Conservation (phyloP, 2,329 filamentous ascomycete species). For the Colletotrichum tamarilloi region DNA sequence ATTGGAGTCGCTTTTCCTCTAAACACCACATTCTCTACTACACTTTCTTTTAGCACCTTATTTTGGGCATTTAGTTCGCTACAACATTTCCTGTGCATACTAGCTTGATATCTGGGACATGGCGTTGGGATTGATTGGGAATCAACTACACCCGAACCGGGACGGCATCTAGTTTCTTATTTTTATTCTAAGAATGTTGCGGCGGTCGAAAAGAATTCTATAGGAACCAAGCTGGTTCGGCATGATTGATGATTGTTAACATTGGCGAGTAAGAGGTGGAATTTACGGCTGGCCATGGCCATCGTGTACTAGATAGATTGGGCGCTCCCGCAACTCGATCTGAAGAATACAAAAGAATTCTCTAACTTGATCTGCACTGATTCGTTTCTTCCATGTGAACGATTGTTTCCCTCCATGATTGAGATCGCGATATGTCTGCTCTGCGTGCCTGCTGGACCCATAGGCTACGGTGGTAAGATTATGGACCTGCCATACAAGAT, state of each 20-base stretch:
- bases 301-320: slow-evolving; percentile 32
- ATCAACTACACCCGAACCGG: slow-evolving; percentile 29
- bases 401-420: too few relatives aligned
- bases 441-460: not conserved
- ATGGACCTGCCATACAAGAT: not conserved
- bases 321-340: slow-evolving; percentile 30
- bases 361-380: not conserved
- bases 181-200: not conserved
- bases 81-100: slow-evolving; percentile 34
- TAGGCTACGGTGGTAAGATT: not conserved
- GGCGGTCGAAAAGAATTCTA: slow-evolving; percentile 33
- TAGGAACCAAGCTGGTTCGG: slow-evolving; percentile 27
- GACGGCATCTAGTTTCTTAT: slow-evolving; percentile 25
- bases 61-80: slow-evolving; percentile 10
- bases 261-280: slow-evolving; percentile 24
- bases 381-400: not conserved
- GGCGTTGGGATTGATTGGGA: slow-evolving; percentile 29
- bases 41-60: slow-evolving; percentile 15
- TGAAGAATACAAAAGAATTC: slow-evolving; percentile 22
- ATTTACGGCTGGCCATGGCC: slow-evolving; percentile 8
- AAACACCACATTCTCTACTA: not conserved
- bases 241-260: slow-evolving; percentile 33
- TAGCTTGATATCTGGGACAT: slow-evolving; percentile 32
- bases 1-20: slow-evolving; percentile 43
- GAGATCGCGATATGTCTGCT: not conserved